Percentiles rank a stretch among this genome's conserved stretches.
Conservation (phyloP, 371 early-diverging fungal species). For the Neoconidiobolus thromboides region DNA sequence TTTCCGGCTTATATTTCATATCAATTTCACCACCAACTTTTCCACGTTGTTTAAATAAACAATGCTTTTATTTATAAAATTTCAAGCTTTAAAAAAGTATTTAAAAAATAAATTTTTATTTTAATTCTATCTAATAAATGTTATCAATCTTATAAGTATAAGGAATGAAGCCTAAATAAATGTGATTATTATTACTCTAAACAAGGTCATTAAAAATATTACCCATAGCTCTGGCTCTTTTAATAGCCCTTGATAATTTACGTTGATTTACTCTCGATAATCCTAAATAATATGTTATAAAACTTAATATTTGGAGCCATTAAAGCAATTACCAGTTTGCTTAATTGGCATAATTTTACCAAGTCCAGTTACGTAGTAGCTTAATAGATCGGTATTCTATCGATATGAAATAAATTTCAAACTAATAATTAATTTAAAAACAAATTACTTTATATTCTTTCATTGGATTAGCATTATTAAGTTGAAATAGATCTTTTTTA, state of each 20-base stretch:
- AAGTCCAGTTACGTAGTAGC: slow-evolving; percentile 56
- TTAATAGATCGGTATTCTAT: slow-evolving; percentile 37
- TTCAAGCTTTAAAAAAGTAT: too few relatives aligned
- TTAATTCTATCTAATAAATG: not conserved
- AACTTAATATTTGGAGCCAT: not conserved
- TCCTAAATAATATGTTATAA: not conserved
- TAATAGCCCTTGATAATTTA: slow-evolving; percentile 57
- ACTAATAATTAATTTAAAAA: not conserved
- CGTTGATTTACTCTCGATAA: slow-evolving; percentile 59
- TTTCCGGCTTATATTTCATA: too few relatives aligned
- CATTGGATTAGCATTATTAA: not conserved
- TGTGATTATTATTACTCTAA: not conserved
- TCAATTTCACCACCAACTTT: too few relatives aligned
- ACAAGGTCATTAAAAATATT: not conserved
- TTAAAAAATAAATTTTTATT: too few relatives aligned
- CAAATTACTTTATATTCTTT: not conserved
- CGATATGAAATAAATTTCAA: not conserved
- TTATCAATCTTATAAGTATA: not conserved
- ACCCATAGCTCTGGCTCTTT: slow-evolving; percentile 67
- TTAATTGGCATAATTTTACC: slow-evolving; percentile 59
- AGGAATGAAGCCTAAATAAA: slow-evolving; percentile 1
- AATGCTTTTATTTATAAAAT: too few relatives aligned
- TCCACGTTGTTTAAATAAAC: too few relatives aligned
- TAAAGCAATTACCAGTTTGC: slow-evolving; percentile 26
- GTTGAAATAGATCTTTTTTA: not conserved